Conservation (phyloP, 108 stramenopile genomes). For the Pseudonitzschia multistriata region DNA sequence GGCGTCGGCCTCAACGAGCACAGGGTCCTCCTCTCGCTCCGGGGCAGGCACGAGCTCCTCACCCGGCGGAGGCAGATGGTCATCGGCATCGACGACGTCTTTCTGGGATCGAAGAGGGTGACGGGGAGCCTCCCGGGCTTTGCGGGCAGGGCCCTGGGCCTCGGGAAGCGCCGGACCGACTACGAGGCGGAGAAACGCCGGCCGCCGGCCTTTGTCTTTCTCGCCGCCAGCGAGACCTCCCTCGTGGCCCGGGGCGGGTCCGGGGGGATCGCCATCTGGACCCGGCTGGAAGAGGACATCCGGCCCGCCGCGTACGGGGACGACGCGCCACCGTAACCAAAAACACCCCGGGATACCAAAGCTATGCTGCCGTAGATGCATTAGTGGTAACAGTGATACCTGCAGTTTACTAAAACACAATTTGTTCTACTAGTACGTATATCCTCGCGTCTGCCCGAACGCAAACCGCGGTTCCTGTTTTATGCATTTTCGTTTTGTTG, state of each 20-base stretch:
- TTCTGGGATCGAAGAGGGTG: slow-evolving; percentile 38
- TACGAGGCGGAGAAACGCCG: slow-evolving; percentile 15
- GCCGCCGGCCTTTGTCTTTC: slow-evolving; percentile 62
- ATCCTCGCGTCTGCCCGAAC: no score
- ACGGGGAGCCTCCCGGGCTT: slow-evolving; percentile 48
- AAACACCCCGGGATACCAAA: no score
- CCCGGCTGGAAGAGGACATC: slow-evolving; percentile 56
- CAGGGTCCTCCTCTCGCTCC: slow-evolving; percentile 46
- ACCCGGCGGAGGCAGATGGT: slow-evolving; percentile 51
- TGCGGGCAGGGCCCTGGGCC: slow-evolving; percentile 42
- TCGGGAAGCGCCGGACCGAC: slow-evolving; percentile 52
- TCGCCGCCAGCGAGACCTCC: slow-evolving; percentile 60
- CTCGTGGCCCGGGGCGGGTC: slow-evolving; percentile 62
- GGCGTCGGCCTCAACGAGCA: slow-evolving; percentile 51
- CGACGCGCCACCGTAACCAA: no score
- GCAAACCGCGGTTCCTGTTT: no score
- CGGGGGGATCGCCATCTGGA: slow-evolving; percentile 72
- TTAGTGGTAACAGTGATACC: no score
- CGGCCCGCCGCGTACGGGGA: slow-evolving; percentile 53
- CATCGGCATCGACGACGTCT: slow-evolving; percentile 58
- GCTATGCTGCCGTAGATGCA: no score
- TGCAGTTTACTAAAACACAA: no score
- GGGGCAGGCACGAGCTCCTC: slow-evolving; percentile 54
- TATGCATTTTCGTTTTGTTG: no score
- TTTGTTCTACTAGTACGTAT: no score